Evolutionary conservation across 2,329 filamentous ascomycete genomes (phyloP).

Genomic region (Fusarium verrucosum): DNA sequence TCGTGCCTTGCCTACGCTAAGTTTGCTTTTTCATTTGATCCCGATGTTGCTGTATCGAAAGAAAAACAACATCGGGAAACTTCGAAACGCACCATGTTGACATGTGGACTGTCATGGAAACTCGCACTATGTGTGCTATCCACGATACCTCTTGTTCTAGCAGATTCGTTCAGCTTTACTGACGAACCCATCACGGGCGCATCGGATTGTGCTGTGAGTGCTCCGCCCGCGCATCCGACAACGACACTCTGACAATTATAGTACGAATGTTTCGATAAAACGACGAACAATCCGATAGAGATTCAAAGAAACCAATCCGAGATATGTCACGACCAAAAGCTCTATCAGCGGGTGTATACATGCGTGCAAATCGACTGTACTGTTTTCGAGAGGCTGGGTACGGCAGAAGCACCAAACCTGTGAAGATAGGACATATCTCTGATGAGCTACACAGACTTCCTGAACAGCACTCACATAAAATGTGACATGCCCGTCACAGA

Average conservation of each 20-base stretch:
- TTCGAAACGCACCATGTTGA: not conserved
- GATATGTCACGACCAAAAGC: not conserved
- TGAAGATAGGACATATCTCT: not conserved
- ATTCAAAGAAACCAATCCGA: not conserved
- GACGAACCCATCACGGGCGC: not conserved
- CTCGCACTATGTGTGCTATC: not conserved
- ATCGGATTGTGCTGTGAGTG: not conserved
- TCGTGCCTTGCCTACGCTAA: not conserved
- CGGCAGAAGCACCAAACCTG: rapidly evolving
- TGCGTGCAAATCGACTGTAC: not conserved
- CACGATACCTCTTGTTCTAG: not conserved
- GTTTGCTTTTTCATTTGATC: not conserved
- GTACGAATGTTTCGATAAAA: not conserved
- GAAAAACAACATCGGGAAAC: not conserved
- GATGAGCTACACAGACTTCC: not conserved
- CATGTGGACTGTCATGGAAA: not conserved
- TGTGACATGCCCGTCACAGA: not conserved
- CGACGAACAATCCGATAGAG: not conserved
- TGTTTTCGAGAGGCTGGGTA: not conserved
- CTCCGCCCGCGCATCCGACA: no score
- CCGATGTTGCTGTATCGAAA: not conserved
- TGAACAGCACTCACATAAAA: not conserved
- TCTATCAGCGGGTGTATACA: not conserved
- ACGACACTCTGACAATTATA: not conserved
- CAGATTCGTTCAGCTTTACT: not conserved